Conservation (phyloP, 2,329 filamentous ascomycete species). For the Pestalotiopsis sp. region DNA sequence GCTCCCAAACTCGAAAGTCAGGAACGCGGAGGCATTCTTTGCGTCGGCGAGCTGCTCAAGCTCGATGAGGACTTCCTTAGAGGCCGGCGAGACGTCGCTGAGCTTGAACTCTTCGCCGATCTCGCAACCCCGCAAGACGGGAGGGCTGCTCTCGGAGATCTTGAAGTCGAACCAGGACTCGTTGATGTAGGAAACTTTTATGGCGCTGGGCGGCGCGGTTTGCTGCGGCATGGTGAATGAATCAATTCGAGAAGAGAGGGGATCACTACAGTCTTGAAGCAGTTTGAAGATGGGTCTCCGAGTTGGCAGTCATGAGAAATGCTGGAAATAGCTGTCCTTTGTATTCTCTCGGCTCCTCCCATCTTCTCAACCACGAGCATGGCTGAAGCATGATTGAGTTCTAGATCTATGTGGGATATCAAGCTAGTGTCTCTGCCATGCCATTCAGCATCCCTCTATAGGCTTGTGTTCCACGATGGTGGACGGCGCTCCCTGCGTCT, state of each 20-base stretch:
- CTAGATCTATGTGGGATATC: neutral
- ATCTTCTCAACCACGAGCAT: neutral
- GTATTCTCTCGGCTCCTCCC: neutral
- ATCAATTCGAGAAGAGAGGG: neutral
- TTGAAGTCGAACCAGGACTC: neutral
- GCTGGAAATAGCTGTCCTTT: neutral
- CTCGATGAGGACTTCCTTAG: neutral
- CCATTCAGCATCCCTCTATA: neutral
- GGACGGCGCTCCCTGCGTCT: neutral
- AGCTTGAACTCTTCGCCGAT: neutral
- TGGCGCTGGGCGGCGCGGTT: neutral
- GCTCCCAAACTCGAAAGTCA: neutral
- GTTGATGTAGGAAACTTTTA: neutral
- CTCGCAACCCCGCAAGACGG: neutral
- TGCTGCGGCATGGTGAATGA: neutral
- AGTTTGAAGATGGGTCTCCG: neutral
- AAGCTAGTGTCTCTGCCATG: neutral
- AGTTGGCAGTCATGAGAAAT: neutral
- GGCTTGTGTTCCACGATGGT: neutral
- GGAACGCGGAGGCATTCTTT: neutral
- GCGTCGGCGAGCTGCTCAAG: neutral
- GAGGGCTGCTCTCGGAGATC: neutral
- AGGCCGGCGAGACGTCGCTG: neutral
- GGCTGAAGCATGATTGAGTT: neutral
- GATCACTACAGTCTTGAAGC: neutral